Conservation (phyloP, 2,329 filamentous ascomycete genomes). For the Pyricularia sp. region DNA sequence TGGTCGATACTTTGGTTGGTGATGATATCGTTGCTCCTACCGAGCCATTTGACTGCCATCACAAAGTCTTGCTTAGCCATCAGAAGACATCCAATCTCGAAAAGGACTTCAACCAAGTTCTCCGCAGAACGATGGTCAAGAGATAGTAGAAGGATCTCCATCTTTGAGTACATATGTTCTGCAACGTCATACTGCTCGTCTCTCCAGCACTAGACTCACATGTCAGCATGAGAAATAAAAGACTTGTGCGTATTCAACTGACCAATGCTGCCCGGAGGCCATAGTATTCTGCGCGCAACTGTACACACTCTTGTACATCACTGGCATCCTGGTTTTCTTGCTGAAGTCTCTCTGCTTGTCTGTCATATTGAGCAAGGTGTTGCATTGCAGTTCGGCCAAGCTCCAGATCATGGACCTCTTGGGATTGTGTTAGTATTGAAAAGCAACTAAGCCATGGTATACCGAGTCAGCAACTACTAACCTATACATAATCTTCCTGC, state of each 20-base stretch:
- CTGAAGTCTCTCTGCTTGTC: background rate
- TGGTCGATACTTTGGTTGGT: conserved; percentile 38
- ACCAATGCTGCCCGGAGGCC: conserved; percentile 56
- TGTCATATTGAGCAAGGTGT: conserved; percentile 42
- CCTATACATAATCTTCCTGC: conserved; percentile 50
- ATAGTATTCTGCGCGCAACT: conserved; percentile 48
- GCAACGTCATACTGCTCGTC: conserved; percentile 61
- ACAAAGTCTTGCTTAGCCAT: conserved; percentile 33
- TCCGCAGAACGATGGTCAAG: conserved; percentile 42
- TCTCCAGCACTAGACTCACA: conserved; percentile 47
- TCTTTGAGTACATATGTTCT: conserved; percentile 61
- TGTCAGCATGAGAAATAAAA: conserved; percentile 5
- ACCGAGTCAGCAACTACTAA: conserved; percentile 15
- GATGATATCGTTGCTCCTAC: conserved; percentile 50
- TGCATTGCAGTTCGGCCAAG: conserved; percentile 50
- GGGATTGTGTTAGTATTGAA: conserved; percentile 7
- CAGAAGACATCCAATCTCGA: conserved; percentile 56
- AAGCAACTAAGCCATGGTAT: background rate
- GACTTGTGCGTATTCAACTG: conserved; percentile 12
- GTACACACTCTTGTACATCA: conserved; percentile 17
- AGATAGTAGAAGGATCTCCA: conserved; percentile 23
- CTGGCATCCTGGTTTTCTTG: conserved; percentile 10
- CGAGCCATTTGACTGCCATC: conserved; percentile 58
- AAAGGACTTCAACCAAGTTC: conserved; percentile 52
- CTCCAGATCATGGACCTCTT: conserved; percentile 40